A percentile compares a stretch with the other conserved stretches of the same genome.
phyloP scores from a whole-genome alignment of 305 asterid genomes.

The Ilex paraguariensis region DNA sequence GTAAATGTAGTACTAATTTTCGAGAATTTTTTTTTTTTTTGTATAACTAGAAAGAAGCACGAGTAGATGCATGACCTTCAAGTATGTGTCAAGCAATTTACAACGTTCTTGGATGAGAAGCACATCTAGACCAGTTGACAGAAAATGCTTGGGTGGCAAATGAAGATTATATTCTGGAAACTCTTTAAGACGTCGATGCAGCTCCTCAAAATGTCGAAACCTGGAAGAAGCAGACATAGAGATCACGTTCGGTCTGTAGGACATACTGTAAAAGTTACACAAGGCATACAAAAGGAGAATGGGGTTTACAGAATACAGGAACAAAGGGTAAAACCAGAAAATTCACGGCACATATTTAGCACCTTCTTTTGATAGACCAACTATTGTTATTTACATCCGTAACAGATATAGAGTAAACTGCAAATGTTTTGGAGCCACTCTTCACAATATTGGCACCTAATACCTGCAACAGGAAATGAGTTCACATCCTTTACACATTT shows the following conservation, averaged over 20 bases:
- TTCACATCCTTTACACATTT: constrained; percentile 17
- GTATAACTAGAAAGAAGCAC: background rate
- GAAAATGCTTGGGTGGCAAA: constrained; percentile 97
- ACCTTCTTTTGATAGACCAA: constrained; percentile 99
- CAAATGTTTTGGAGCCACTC: constrained; percentile 88
- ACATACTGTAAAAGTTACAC: background rate
- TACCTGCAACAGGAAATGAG: constrained; percentile 51
- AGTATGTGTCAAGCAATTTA: constrained; percentile 78
- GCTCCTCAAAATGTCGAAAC: constrained; percentile 94
- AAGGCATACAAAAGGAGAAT: too few species aligned
- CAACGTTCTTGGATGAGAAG: constrained; percentile 84
- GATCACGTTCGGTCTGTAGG: background rate
- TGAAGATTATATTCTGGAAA: constrained; percentile 85
- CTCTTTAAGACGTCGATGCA: constrained; percentile 94
- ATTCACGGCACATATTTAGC: constrained; percentile 12
- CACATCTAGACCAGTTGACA: constrained; percentile 82
- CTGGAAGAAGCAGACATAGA: constrained; percentile 43
- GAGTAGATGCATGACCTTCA: constrained; percentile 57
- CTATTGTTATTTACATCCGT: constrained; percentile 69
- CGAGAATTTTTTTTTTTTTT: too few species aligned
- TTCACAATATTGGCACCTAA: constrained; percentile 86
- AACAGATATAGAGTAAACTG: constrained; percentile 86
- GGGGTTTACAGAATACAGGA: background rate
- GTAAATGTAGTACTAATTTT: too few species aligned
- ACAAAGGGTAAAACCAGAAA: constrained; percentile 8